Conservation (phyloP, 192 early-diverging fungal genomes). For the Umbelopsis sp. region DNA sequence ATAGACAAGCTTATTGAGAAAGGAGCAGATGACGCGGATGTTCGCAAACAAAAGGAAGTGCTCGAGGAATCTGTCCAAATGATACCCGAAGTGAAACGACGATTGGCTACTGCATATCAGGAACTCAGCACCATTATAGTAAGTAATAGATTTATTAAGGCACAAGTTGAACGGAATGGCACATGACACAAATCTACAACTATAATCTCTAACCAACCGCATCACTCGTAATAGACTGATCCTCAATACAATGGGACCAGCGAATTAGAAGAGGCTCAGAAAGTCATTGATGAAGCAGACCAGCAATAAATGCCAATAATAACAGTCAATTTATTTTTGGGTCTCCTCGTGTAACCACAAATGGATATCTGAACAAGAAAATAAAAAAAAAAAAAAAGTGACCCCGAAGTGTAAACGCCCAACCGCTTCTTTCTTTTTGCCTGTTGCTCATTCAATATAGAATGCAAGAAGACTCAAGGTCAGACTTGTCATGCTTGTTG, state of each 20-base stretch:
- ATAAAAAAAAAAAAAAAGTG: not conserved
- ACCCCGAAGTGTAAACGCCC: not conserved
- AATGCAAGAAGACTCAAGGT: conserved; percentile 33
- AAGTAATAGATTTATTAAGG: conserved; percentile 8
- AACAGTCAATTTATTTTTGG: conserved; percentile 20
- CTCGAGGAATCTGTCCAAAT: conserved; percentile 62
- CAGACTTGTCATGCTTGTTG: conserved; percentile 26
- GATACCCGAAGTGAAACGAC: conserved; percentile 62
- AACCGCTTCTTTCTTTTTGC: not conserved
- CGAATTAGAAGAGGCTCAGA: conserved; percentile 22
- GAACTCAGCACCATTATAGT: conserved; percentile 52
- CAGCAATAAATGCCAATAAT: not conserved
- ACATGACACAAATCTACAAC: no score
- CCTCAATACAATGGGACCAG: not conserved
- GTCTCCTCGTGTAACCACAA: conserved; percentile 6
- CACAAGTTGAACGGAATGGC: no score
- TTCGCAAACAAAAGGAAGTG: conserved; percentile 68
- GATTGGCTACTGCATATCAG: conserved; percentile 48
- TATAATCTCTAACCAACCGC: not conserved
- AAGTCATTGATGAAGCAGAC: conserved; percentile 7
- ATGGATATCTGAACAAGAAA: conserved; percentile 13
- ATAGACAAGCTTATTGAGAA: conserved; percentile 55
- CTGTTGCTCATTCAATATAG: not conserved
- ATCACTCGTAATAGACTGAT: conserved; percentile 13
- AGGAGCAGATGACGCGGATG: conserved; percentile 56